Evolutionary conservation across 1,284 basidiomycete genomes (phyloP).

Genomic region (Fomitopsis pinicola): DNA sequence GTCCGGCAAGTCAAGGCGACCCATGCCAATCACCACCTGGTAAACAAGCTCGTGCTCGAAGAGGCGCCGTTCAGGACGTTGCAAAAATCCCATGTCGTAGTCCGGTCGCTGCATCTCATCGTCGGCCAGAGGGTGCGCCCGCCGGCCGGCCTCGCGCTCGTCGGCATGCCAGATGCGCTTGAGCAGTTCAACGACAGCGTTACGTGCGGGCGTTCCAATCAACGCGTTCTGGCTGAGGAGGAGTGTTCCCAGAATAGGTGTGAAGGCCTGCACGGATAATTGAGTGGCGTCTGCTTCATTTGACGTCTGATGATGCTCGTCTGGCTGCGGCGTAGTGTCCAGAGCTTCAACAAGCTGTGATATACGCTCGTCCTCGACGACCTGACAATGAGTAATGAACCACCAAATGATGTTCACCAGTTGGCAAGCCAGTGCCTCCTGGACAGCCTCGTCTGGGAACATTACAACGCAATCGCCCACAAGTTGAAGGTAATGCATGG

Average conservation of each 20-base stretch:
- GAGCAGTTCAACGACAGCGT: constrained; percentile 77
- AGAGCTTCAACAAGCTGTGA: not conserved
- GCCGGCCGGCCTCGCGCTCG: constrained; percentile 29
- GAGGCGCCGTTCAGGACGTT: constrained; percentile 48
- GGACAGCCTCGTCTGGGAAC: constrained; percentile 78
- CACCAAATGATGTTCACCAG: constrained; percentile 89
- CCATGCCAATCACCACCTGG: constrained; percentile 87
- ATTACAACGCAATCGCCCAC: not conserved
- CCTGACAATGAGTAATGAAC: constrained; percentile 79
- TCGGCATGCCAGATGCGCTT: constrained; percentile 56
- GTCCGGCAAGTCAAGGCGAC: constrained; percentile 54
- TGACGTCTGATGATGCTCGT: not conserved
- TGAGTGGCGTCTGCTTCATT: constrained; percentile 26
- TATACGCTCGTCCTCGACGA: constrained; percentile 44
- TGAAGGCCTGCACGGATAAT: constrained; percentile 84
- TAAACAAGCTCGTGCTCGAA: constrained; percentile 79
- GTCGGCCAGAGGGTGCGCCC: constrained; percentile 20
- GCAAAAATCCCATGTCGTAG: constrained; percentile 45
- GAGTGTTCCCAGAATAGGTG: constrained; percentile 86
- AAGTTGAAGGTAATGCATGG: too few species aligned
- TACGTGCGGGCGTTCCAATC: constrained; percentile 73
- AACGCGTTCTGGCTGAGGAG: constrained; percentile 77
- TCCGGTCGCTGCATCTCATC: constrained; percentile 27
- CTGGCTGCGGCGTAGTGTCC: not conserved
- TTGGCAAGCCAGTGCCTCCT: constrained; percentile 85